These are phyloP conservation scores for Aspergillus versicolor DNA, from an alignment of 2,329 filamentous ascomycete species.

Conservation along the genomic window DNA sequence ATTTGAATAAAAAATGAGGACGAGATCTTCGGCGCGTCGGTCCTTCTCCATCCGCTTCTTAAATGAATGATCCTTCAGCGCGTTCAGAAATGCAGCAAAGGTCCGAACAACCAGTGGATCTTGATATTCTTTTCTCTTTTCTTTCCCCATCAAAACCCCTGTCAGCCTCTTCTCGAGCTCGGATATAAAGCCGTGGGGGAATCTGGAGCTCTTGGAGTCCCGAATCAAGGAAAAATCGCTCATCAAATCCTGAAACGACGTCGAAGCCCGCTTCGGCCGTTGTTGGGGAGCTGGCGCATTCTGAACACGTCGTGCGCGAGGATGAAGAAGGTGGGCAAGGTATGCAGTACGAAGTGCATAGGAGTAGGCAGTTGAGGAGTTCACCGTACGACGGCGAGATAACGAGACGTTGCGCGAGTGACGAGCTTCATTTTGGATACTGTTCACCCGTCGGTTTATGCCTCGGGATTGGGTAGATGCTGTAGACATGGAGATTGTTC, in stretches of 20 bases:
- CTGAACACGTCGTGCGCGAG: slow-evolving; percentile 83
- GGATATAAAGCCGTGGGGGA: slow-evolving; percentile 69
- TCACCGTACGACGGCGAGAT: slow-evolving; percentile 44
- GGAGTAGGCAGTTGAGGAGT: slow-evolving; percentile 78
- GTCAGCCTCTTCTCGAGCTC: slow-evolving; percentile 76
- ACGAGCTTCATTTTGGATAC: slow-evolving; percentile 44
- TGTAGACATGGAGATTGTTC: slow-evolving; percentile 44
- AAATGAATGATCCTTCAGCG: slow-evolving; percentile 84
- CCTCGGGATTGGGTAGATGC: slow-evolving; percentile 46
- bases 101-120: slow-evolving; percentile 89
- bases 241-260: slow-evolving; percentile 75
- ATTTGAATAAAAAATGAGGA: slow-evolving; percentile 94
- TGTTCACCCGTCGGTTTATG: slow-evolving; percentile 48
- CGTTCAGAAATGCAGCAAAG: slow-evolving; percentile 91
- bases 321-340: slow-evolving; percentile 88
- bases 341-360: slow-evolving; percentile 89
- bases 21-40: slow-evolving; percentile 83
- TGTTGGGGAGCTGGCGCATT: slow-evolving; percentile 69
- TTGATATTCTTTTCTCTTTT: slow-evolving; percentile 82
- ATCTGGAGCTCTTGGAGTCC: slow-evolving; percentile 67
- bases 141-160: slow-evolving; percentile 75
- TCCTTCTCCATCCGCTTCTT: slow-evolving; percentile 92
- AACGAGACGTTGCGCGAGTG: slow-evolving; percentile 45
- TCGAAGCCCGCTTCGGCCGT: slow-evolving; percentile 67
- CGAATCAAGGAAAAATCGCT: slow-evolving; percentile 75